Base-by-base conservation (phyloP, 2,329 filamentous ascomycete genomes). In the Fusarium tanahbumbuense region DNA sequence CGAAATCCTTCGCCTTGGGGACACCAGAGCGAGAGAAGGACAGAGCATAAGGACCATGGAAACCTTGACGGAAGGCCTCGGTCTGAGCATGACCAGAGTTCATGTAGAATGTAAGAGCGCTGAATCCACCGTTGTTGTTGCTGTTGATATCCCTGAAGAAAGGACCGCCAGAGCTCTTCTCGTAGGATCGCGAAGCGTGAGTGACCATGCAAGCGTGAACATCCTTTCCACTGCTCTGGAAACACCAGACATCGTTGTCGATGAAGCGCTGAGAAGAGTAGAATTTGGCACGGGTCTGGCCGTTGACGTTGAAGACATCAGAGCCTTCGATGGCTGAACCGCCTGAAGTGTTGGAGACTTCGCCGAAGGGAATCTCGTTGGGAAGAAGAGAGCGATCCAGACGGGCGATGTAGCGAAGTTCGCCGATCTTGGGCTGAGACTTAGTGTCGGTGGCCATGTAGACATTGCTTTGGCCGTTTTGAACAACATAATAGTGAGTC, bases 251-350 rank as follows among this genome's bases (percentile, higher is more conserved):
- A 46, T 87, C 81, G 71, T 91, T 89, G 75, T 92, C 90, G 74
- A 92, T 91, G 78, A 91, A 92, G n/a, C 89, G 84, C 67, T 90
- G 83, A 62, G 87, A 89, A 3, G 88, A 90, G 80, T 90, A 92
- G 81, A 92, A 92, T 77, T 92, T 92, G 78, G 86, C 89, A 41
- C 89, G 85, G 0, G 89, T 92, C 76, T 92, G 81, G 23, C 88
- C 86, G 67, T 82, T 78, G 46, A 92, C 87, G 11, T 88, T 64
- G 73, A 86, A 92, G 60, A 88, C 85, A 61, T 88, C 86, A 2
- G 83, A 85, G 44, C 84, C 89, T 76, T 91, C 89, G 54, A 91
- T 77, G 4, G 85, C 82, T 40, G 68, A 60, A 30, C 83, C 83
- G 28, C 83, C 84, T 3, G 78, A 79, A 1, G 87, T 91, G 25